Base-by-base conservation (phyloP, 805 yeast species). In the Ogataea salicorniae region DNA sequence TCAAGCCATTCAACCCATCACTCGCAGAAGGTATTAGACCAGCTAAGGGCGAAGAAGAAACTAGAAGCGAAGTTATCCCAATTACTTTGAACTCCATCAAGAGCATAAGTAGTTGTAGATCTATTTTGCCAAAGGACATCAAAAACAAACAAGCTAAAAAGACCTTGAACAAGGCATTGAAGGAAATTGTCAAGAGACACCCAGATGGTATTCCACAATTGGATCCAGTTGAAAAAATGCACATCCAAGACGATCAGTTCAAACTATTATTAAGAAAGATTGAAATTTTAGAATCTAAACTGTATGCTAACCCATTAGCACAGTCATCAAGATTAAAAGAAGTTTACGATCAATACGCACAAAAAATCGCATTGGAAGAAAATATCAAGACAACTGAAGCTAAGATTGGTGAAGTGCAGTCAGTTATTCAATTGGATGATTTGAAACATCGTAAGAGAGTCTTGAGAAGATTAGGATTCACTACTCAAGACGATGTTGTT, bases 371-470 rank as follows among this genome's bases (percentile, higher is more conserved):
- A 0, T 59, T 89, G 38, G 79, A 76, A 48, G 71, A 71, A 14
- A 76, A 83, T 47, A 81, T 87, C 44, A 80, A 81, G 55, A 67
- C 68, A 5, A 64, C 85, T 36, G 80, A 81, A 56, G 76, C 75
- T 26, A 82, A 86, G 62, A 84, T 92, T 37, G 69, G 74, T 39
- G 92, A 89, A 50, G 94, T 96, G 0, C 90, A 87, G 62, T 86
- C 97, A 0, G 90, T 94, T 16, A 83, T 92, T 56, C 99, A 94
- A 67, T 72, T 94, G 61, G 98, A 94, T 63, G 98, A 94, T 65
- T 75, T 94, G 61, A 89, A 87, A 64, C 88, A 87, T 62, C 84
- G 99, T 59, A 92, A 90, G 66, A 77, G 98, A 59, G 98, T 95
- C 1, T 72, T 94, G 57, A 81, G 98, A 66, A 81, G 97, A 61